Conservation (phyloP, 192 early-diverging fungal species). For the Coemansia asiatica region DNA sequence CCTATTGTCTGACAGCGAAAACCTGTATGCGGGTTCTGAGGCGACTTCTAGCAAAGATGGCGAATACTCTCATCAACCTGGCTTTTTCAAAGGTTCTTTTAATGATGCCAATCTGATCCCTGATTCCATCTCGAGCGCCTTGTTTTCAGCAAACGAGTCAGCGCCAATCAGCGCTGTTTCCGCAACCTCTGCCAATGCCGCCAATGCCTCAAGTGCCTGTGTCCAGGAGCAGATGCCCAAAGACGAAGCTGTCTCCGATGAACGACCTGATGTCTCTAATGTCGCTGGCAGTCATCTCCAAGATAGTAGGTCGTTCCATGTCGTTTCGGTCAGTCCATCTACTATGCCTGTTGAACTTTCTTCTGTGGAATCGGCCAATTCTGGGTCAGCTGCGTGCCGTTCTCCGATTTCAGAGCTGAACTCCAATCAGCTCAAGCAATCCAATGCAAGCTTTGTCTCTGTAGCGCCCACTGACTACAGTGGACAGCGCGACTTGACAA, state of each 20-base stretch:
- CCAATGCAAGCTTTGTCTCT: slow-evolving; percentile 19
- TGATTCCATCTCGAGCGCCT: background rate
- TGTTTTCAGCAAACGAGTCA: background rate
- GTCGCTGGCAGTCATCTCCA: background rate
- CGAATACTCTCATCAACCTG: background rate
- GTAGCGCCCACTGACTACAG: slow-evolving; percentile 26
- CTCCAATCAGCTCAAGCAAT: slow-evolving; percentile 10
- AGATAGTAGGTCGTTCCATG: slow-evolving; percentile 10
- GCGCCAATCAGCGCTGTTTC: background rate
- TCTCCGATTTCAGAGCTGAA: slow-evolving; percentile 11
- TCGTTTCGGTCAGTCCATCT: slow-evolving; percentile 8
- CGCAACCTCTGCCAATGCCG: background rate
- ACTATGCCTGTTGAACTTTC: background rate
- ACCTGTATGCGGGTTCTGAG: background rate
- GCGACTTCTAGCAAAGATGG: background rate
- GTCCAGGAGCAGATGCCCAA: background rate
- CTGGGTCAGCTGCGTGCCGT: background rate
- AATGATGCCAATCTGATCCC: background rate
- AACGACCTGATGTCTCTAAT: background rate
- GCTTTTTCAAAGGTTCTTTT: background rate
- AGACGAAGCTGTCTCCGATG: background rate
- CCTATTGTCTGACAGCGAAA: slow-evolving; percentile 9
- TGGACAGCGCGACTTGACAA: slow-evolving; percentile 47
- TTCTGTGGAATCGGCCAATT: background rate
- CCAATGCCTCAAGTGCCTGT: background rate